Evolutionary conservation across 306 rosid species (phyloP), one percentile per base, ranked within the genome.

Genomic region (Fragaria ananassa): DNA sequence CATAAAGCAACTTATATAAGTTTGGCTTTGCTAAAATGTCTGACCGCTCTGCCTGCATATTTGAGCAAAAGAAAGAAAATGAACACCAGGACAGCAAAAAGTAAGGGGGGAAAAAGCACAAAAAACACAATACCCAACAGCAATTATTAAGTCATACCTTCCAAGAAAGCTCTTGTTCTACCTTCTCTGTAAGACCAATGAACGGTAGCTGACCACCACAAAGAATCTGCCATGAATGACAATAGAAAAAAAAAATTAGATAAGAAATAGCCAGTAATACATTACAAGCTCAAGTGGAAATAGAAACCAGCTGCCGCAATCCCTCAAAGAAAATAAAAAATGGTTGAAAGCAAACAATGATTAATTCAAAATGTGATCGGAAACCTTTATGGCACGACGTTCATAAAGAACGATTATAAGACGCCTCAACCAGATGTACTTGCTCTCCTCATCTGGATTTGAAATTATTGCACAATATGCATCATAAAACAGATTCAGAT

Each of bases 121-220:
- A 76, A 45, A 76, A 79, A 70, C 53, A 78, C 50, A 61, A 77
- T 74, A 61, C 13, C 53, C n/a, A 56, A 79, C 44, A 50, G 70
- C 70, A 75, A 58, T 62, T 45, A 70, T 74, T 58, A 79, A 31
- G 70, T 68, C 56, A 77, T 84, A 94, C 98, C 98, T 95, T 95
- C 96, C 96, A 85, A 51, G 88, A 86, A 86, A 95, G 97, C 92
- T 95, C 98, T 78, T 92, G 96, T 85, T 95, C 98, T n/a, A 92
- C 95, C 84, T 89, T 95, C 81, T 92, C 98, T 79, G 81, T 87
- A 76, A 95, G 87, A 80, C 97, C 97, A 85, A 89, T 88, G 80
- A 87, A 91, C 50, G 98, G 98, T 70, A 95, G 91, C 80, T 88
- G 88, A 85, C 89, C 92, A 63, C 92, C 85, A 84, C 93, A 95